phyloP scores from a whole-genome alignment of 2,329 filamentous ascomycete species.

The Aotearoamyces nothofagi region DNA sequence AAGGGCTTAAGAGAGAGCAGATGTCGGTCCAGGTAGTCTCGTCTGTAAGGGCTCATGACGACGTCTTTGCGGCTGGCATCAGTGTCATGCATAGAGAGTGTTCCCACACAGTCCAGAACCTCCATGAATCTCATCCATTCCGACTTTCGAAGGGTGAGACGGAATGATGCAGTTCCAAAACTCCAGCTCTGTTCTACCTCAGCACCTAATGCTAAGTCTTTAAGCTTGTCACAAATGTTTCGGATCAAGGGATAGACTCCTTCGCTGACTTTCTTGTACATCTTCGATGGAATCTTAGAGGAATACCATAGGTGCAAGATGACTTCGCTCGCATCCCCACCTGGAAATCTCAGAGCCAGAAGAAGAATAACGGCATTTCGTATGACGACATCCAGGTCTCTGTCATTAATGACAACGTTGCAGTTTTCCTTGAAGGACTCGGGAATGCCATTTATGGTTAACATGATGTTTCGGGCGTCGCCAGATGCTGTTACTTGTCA shows the following conservation, averaged over 20 bases:
- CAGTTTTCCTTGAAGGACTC: conserved; percentile 2
- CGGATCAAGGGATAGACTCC: conserved; percentile 4
- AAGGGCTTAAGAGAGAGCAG: neutral
- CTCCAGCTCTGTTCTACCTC: conserved; percentile 6
- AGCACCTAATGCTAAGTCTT: conserved; percentile 2
- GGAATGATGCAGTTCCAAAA: conserved; percentile 4
- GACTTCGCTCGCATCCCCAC: conserved; percentile 1
- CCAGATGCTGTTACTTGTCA: conserved; percentile 7
- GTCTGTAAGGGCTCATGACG: neutral
- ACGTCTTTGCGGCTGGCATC: neutral
- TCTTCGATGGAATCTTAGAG: conserved; percentile 2
- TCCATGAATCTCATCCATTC: conserved; percentile 1
- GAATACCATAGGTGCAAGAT: conserved; percentile 8
- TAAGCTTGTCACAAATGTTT: conserved; percentile 4
- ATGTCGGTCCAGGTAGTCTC: neutral
- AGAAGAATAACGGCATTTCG: conserved; percentile 9
- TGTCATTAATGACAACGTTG: conserved; percentile 8
- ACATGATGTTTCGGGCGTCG: conserved; percentile 8
- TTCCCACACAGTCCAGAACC: too few species aligned
- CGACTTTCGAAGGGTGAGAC: conserved; percentile 5
- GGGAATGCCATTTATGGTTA: conserved; percentile 7
- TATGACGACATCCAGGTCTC: conserved; percentile 10
- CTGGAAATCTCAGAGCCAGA: conserved; percentile 3
- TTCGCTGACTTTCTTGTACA: conserved; percentile 1
- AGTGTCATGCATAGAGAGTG: too few species aligned